Evolutionary conservation across 768 basidiomycete genomes (phyloP).

Genomic region (Russula ochroleuca): DNA sequence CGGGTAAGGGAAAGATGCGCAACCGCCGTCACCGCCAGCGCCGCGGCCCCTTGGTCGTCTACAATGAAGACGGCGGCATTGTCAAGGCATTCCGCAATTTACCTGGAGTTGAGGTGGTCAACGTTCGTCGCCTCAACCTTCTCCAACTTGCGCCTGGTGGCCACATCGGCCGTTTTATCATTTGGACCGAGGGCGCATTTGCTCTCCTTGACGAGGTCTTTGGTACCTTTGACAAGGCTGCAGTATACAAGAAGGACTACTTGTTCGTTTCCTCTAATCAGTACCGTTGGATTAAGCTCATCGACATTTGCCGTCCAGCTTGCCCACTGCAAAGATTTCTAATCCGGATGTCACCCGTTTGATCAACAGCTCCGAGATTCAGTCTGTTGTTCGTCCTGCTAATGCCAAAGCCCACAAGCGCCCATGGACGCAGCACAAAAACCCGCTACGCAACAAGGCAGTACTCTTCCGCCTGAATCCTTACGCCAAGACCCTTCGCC

Average conservation of each 20-base stretch:
- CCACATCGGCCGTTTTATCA: constrained; percentile 96
- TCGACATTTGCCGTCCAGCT: constrained; percentile 41
- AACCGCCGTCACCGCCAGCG: constrained; percentile 96
- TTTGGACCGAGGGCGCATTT: constrained; percentile 98
- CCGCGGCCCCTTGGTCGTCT: constrained; percentile 94
- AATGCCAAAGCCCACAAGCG: constrained; percentile 82
- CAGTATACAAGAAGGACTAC: constrained; percentile 85
- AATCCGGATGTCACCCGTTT: constrained; percentile 96
- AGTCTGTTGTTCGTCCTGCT: constrained; percentile 90
- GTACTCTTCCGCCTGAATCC: constrained; percentile 97
- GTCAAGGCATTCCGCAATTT: constrained; percentile 98
- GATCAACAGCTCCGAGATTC: constrained; percentile 98
- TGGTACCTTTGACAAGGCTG: constrained; percentile 89
- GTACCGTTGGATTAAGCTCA: background rate
- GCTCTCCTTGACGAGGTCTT: constrained; percentile 89
- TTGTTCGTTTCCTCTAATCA: constrained; percentile 44
- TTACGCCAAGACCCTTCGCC: constrained; percentile 91
- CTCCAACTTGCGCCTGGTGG: constrained; percentile 99
- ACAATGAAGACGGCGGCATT: constrained; percentile 95
- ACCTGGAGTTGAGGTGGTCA: constrained; percentile 96
- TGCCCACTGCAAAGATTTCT: constrained; percentile 93
- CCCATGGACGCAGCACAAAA: constrained; percentile 99
- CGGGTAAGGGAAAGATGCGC: constrained; percentile 96
- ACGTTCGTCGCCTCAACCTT: constrained; percentile 90
- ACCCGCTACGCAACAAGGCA: constrained; percentile 91